Evolutionary conservation across 2,329 filamentous ascomycete genomes (phyloP).

Genomic region (Scedosporium boydii): DNA sequence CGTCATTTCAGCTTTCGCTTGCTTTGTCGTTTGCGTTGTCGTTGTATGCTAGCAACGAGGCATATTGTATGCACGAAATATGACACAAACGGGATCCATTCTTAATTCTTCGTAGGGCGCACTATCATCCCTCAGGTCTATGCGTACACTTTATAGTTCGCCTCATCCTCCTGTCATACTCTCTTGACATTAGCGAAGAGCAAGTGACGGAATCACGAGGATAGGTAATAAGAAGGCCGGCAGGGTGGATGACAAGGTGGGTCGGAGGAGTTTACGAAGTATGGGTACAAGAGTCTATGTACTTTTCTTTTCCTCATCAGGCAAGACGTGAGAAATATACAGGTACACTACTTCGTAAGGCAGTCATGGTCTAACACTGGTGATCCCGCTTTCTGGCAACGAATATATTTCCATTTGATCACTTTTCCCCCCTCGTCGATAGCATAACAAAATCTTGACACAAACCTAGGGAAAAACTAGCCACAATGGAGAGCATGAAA

Average conservation of each 20-base stretch:
- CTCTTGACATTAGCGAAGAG: not conserved
- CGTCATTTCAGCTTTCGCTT: not conserved
- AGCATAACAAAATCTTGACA: too few species aligned
- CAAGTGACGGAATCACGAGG: not conserved
- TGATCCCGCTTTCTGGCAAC: too few species aligned
- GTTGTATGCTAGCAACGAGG: not conserved
- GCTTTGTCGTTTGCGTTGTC: not conserved
- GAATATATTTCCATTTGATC: too few species aligned
- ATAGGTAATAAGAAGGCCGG: not conserved
- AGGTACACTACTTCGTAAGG: too few species aligned
- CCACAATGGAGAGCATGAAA: not conserved
- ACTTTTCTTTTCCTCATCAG: not conserved
- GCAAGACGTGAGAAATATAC: too few species aligned
- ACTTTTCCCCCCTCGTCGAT: too few species aligned
- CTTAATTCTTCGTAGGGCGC: not conserved
- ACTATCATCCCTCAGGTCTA: too few species aligned
- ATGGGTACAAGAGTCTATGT: not conserved
- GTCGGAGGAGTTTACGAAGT: not conserved
- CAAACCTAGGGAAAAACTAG: not conserved
- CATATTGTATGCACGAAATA: not conserved
- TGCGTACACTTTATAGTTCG: not conserved
- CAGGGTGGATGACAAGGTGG: not conserved
- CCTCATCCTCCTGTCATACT: not conserved
- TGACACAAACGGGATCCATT: not conserved
- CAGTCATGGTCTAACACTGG: too few species aligned